Conservation (phyloP, 2,329 filamentous ascomycete genomes). For the Sporothrix protearum region DNA sequence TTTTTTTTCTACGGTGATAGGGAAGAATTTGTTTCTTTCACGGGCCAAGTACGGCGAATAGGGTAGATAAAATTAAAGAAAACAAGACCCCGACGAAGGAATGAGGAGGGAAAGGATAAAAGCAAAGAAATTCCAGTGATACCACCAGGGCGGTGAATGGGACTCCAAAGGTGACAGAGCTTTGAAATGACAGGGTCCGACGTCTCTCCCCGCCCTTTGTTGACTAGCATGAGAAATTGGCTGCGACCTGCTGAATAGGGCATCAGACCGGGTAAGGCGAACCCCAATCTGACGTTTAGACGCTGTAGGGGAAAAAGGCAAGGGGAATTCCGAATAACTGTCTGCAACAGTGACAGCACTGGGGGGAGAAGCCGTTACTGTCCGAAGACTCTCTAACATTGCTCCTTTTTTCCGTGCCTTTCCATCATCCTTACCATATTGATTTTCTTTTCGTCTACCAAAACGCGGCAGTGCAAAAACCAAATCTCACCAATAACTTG, state of each 20-base stretch:
- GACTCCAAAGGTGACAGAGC: not conserved
- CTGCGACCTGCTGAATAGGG: not conserved
- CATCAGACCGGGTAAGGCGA: constrained; percentile 5
- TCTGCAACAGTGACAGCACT: not conserved
- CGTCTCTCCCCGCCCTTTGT: not conserved
- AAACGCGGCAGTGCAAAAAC: not conserved
- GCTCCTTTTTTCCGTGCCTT: not conserved
- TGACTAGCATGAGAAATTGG: not conserved
- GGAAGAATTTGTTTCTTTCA: not conserved
- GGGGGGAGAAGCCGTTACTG: not conserved
- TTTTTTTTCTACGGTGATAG: not conserved
- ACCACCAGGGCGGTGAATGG: not conserved
- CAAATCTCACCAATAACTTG: not conserved
- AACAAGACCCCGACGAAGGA: not conserved
- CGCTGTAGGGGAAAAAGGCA: not conserved
- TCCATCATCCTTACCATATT: not conserved
- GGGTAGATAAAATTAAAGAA: not conserved
- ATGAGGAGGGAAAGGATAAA: not conserved
- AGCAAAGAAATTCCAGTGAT: not conserved
- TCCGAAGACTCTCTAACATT: not conserved
- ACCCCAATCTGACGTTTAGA: not conserved
- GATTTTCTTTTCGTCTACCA: not conserved
- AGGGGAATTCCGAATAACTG: not conserved
- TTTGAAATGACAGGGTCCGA: not conserved
- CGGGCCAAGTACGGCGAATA: not conserved